Evolutionary conservation across 495 filamentous ascomycete genomes (phyloP).

Genomic region (Talaromyces ruber): DNA sequence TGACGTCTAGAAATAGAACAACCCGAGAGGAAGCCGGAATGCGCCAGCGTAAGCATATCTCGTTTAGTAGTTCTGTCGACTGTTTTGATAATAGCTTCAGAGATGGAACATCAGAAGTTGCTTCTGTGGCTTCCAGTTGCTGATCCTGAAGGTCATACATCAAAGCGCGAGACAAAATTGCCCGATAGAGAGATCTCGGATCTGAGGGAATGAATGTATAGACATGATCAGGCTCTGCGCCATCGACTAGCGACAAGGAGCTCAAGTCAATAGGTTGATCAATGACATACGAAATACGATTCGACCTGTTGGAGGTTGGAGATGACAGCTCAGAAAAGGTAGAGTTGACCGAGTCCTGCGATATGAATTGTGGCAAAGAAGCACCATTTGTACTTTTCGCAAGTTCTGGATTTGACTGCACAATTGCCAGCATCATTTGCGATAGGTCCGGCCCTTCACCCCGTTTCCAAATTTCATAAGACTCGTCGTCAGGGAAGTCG

Average conservation of each 20-base stretch:
- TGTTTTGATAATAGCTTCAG: slow-evolving; percentile 69
- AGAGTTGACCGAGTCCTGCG: slow-evolving; percentile 35
- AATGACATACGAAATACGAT: slow-evolving; percentile 52
- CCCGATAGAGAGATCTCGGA: slow-evolving; percentile 70
- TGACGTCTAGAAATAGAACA: slow-evolving; percentile 77
- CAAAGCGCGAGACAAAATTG: slow-evolving; percentile 66
- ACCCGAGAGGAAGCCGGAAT: slow-evolving; percentile 76
- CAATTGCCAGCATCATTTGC: slow-evolving; percentile 84
- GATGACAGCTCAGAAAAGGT: slow-evolving; percentile 52
- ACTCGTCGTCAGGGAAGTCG: slow-evolving; percentile 89
- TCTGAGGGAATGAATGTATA: slow-evolving; percentile 90
- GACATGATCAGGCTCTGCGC: slow-evolving; percentile 36
- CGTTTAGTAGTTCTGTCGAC: slow-evolving; percentile 73
- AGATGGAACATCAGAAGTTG: slow-evolving; percentile 42
- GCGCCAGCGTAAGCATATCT: slow-evolving; percentile 83
- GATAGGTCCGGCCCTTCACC: slow-evolving; percentile 73
- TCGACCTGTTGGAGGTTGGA: slow-evolving; percentile 37
- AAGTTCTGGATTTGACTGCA: slow-evolving; percentile 80
- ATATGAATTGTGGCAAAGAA: slow-evolving; percentile 41
- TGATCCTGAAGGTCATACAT: slow-evolving; percentile 56
- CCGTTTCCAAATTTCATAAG: slow-evolving; percentile 84
- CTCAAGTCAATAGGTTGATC: slow-evolving; percentile 76
- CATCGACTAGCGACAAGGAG: slow-evolving; percentile 54
- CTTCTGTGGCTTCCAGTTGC: slow-evolving; percentile 42
- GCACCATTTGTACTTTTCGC: slow-evolving; percentile 54